phyloP scores from a whole-genome alignment of 306 rosid species.

The Chamaecrista fasciculata region DNA sequence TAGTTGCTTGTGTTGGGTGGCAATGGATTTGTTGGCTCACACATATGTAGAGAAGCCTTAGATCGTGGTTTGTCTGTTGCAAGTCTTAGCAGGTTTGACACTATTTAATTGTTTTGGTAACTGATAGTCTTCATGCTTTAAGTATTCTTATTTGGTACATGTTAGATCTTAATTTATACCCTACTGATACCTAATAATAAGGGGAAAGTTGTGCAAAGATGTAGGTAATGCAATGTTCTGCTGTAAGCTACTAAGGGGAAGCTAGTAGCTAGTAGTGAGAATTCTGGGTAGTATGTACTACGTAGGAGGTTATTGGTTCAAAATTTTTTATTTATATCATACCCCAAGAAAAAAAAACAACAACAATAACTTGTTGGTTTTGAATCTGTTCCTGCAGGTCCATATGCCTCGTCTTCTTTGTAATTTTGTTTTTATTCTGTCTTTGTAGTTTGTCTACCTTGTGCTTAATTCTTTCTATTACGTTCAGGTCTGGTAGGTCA shows the following conservation, averaged over 20 bases:
- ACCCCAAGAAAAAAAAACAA: not conserved
- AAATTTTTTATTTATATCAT: not conserved
- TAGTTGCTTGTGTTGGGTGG: constrained; percentile 97
- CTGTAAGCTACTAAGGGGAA: not conserved
- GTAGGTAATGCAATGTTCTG: not conserved
- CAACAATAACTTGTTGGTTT: too few relatives aligned
- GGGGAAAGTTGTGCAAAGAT: not conserved
- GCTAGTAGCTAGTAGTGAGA: not conserved
- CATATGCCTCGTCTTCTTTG: not conserved
- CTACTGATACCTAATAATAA: not conserved
- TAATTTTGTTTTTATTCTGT: constrained; percentile 3
- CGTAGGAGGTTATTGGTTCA: not conserved
- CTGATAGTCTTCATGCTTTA: not conserved
- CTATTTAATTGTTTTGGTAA: not conserved
- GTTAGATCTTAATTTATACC: not conserved
- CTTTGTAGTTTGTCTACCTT: constrained; percentile 7
- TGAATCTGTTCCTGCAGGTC: not conserved
- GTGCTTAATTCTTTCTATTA: constrained; percentile 19
- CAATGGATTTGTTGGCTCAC: constrained; percentile 97
- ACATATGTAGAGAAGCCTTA: constrained; percentile 78
- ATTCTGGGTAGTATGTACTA: not conserved
- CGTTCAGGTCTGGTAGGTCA: constrained; percentile 84
- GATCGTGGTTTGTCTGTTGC: constrained; percentile 73
- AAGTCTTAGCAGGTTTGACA: constrained; percentile 78
- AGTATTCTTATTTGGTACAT: not conserved